Base-by-base conservation (phyloP, 163 green algal genomes). In the Trebouxiophyceae sp. region DNA sequence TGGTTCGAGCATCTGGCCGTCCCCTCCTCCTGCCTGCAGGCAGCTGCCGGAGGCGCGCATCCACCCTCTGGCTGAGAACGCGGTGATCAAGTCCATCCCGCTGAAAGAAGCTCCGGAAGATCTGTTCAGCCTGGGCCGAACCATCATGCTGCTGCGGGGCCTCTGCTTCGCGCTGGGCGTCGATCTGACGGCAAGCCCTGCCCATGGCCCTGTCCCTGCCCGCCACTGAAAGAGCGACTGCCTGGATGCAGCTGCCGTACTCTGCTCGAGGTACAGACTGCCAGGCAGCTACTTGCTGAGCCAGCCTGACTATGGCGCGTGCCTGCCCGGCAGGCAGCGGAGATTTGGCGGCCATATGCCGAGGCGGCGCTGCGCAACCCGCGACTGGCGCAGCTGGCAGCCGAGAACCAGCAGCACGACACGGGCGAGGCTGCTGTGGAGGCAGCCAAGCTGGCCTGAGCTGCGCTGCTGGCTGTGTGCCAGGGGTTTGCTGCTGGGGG, bases 111-210 rank as follows among this genome's bases (percentile, higher is more conserved):
- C 65, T 33, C 67, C 67, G n/a, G 8, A 19, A 1, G 67, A 82
- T 70, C 61, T 75, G 29, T 64, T 62, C 44, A 34, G 73, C 33
- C 50, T 83, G 16, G 66, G 73, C 27, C 66, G 78, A 22, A 39
- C 58, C 22, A 29, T 78, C 8, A 75, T 83, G 65, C 54, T 85
- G 31, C 33, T 85, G 29, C 66, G 78, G 4, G 78, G 78, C 30
- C 64, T 83, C n/a, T 68, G 63, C 20, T 23, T 45, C 45, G 57
- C 61, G 26, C 66, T 75, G 32, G 63, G 57, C 31, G 28, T 78
- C n/a, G 62, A 81, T 26, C 54, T 75, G n/a, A n/a, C n/a, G n/a
- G n/a, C n/a, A n/a, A n/a, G n/a, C n/a, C n/a, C n/a, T n/a, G n/a
- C n/a, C n/a, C n/a, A n/a, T n/a, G n/a, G n/a, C n/a, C n/a, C n/a